phyloP scores from a whole-genome alignment of 2,329 filamentous ascomycete species.

The Epichloe brachyelytri region DNA sequence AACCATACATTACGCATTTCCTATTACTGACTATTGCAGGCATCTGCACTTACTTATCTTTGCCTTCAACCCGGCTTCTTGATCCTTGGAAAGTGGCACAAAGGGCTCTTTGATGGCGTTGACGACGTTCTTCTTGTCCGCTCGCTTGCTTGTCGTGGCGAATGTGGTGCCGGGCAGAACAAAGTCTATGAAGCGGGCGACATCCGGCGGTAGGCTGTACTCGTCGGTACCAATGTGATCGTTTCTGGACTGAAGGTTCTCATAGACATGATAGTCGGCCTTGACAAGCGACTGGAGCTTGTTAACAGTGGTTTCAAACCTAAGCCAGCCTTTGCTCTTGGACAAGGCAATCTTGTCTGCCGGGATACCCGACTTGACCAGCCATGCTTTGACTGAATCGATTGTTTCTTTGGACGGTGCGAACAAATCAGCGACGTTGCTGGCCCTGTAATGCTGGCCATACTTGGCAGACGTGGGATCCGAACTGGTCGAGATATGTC shows the following conservation, averaged over 20 bases:
- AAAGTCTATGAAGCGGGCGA: slow-evolving; percentile 27
- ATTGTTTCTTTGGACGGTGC: slow-evolving; percentile 31
- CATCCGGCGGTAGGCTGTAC: slow-evolving; percentile 26
- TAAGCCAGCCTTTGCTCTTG: slow-evolving; percentile 37
- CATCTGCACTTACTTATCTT: not conserved
- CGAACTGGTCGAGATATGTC: slow-evolving; percentile 11
- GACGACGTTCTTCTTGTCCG: not conserved
- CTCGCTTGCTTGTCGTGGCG: not conserved
- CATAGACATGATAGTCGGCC: slow-evolving; percentile 39
- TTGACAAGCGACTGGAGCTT: slow-evolving; percentile 40
- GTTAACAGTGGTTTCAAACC: slow-evolving; percentile 39
- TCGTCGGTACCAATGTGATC: slow-evolving; percentile 28
- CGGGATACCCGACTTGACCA: slow-evolving; percentile 37
- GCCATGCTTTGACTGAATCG: slow-evolving; percentile 38
- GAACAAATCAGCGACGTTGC: slow-evolving; percentile 31
- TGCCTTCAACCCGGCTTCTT: not conserved
- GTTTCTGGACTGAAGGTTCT: slow-evolving; percentile 21
- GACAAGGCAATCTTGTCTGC: slow-evolving; percentile 34
- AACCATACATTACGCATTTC: not conserved
- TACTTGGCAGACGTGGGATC: slow-evolving; percentile 31
- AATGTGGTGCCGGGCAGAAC: slow-evolving; percentile 24
- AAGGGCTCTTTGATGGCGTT: not conserved
- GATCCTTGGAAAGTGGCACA: not conserved
- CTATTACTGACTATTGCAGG: not conserved
- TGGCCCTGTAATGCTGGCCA: slow-evolving; percentile 32